A percentile compares a stretch with the other conserved stretches of the same genome.
phyloP scores from a whole-genome alignment of 805 yeast genomes.

The Cyberlindnera mycetangii region DNA sequence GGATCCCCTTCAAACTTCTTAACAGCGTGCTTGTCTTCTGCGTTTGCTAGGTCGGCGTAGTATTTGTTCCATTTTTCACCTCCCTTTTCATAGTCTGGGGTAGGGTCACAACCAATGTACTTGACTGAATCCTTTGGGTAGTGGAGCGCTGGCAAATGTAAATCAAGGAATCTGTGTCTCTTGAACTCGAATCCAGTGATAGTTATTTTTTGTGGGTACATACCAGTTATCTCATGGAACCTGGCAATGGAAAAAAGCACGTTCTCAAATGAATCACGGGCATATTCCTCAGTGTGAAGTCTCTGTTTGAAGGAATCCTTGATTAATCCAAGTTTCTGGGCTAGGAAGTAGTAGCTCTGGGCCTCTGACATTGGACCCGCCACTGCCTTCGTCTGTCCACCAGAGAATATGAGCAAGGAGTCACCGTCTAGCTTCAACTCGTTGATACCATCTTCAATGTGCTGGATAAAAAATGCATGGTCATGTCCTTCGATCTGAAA shows the following conservation, averaged over 20 bases:
- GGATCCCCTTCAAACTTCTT: conserved; percentile 52
- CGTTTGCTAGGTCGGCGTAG: conserved; percentile 41
- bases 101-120: conserved; percentile 60
- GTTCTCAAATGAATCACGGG: conserved; percentile 80
- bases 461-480: conserved; percentile 62
- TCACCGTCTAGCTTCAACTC: conserved; percentile 32
- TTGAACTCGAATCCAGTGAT: conserved; percentile 79
- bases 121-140: conserved; percentile 36
- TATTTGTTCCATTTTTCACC: conserved; percentile 34
- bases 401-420: conserved; percentile 47
- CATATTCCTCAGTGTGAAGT: conserved; percentile 61
- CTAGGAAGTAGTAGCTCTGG: conserved; percentile 49
- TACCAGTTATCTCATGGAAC: conserved; percentile 43
- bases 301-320: conserved; percentile 11
- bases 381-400: conserved; percentile 66
- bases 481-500: conserved; percentile 72
- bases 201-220: conserved; percentile 50
- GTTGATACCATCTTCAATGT: conserved; percentile 46
- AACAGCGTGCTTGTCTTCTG: conserved; percentile 55
- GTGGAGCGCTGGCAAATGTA: conserved; percentile 53
- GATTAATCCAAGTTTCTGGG: conserved; percentile 30
- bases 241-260: conserved; percentile 57
- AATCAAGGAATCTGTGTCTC: conserved; percentile 49
- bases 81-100: conserved; percentile 34
- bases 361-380: conserved; percentile 61